Evolutionary conservation across 768 basidiomycete genomes (phyloP).

Genomic region (Wakefieldia striispora): DNA sequence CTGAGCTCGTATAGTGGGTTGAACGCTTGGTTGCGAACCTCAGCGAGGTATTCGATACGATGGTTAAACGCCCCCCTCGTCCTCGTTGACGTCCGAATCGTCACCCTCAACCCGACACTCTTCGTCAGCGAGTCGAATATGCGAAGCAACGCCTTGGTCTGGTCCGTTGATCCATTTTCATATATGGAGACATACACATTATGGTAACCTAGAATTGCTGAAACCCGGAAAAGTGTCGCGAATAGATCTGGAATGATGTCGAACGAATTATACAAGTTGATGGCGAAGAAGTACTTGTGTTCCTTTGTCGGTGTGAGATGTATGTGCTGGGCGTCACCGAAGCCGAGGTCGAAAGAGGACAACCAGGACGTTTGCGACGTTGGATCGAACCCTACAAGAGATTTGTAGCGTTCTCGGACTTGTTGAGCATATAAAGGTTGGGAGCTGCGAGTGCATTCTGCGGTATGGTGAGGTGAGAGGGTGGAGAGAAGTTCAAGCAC

Average conservation of each 20-base stretch:
- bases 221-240: slow-evolving; percentile 91
- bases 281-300: slow-evolving; percentile 99
- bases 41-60: slow-evolving; percentile 99
- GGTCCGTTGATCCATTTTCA: slow-evolving; percentile 98
- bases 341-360: slow-evolving; percentile 46
- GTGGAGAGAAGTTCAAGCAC: slow-evolving; percentile 85
- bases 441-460: slow-evolving; percentile 81
- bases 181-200: slow-evolving; percentile 99
- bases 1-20: slow-evolving; percentile 93
- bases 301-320: slow-evolving; percentile 46
- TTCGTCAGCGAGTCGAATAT: slow-evolving; percentile 93
- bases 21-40: slow-evolving; percentile 98
- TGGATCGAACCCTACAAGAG: slow-evolving; percentile 77
- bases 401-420: slow-evolving; percentile 77
- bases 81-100: slow-evolving; percentile 89
- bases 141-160: slow-evolving; percentile 93
- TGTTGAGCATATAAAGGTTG: slow-evolving; percentile 87
- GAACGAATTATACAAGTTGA: slow-evolving; percentile 99
- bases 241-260: slow-evolving; percentile 97
- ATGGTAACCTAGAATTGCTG: slow-evolving; percentile 90
- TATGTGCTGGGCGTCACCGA: slow-evolving; percentile 41
- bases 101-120: slow-evolving; percentile 87
- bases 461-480: slow-evolving; percentile 89
- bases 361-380: slow-evolving; percentile 61
- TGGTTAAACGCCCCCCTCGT: slow-evolving; percentile 97